phyloP scores from a whole-genome alignment of 805 yeast species.

The Ogataea allantospora region DNA sequence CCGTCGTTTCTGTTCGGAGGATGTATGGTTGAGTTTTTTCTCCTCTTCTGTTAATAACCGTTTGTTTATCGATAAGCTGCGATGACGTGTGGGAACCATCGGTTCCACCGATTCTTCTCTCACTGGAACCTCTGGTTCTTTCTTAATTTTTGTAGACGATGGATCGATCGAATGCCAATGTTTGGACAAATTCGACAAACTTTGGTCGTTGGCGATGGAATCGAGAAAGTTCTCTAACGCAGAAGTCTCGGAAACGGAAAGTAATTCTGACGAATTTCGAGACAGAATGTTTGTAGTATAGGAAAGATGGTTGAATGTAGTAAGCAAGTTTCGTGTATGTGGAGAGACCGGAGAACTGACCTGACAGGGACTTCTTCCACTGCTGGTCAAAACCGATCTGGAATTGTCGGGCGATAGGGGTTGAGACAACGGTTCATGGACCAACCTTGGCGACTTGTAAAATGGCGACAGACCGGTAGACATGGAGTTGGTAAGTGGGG shows the following conservation, averaged over 20 bases:
- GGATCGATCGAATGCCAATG: slow-evolving; percentile 37
- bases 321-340: slow-evolving; percentile 30
- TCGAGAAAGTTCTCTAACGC: slow-evolving; percentile 37
- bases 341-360: slow-evolving; percentile 31
- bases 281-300: slow-evolving; percentile 17
- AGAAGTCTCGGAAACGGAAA: slow-evolving; percentile 34
- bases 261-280: slow-evolving; percentile 26
- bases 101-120: slow-evolving; percentile 3
- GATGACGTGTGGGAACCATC: not conserved
- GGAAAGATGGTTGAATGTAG: slow-evolving; percentile 29
- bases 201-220: slow-evolving; percentile 35
- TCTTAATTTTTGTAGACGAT: slow-evolving; percentile 4
- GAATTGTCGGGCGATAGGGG: slow-evolving; percentile 8
- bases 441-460: slow-evolving; percentile 12
- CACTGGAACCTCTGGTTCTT: too few relatives aligned
- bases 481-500: slow-evolving; percentile 10
- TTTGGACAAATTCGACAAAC: slow-evolving; percentile 27
- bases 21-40: slow-evolving; percentile 37
- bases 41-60: slow-evolving; percentile 31
- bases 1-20: slow-evolving; percentile 41
- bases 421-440: slow-evolving; percentile 10
- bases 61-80: slow-evolving; percentile 5
- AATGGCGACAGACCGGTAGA: slow-evolving; percentile 16
- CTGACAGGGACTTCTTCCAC: slow-evolving; percentile 1
- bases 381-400: not conserved